These are phyloP conservation scores for Salvia sclarea DNA, from an alignment of 305 asterid species.

Conservation along the genomic window DNA sequence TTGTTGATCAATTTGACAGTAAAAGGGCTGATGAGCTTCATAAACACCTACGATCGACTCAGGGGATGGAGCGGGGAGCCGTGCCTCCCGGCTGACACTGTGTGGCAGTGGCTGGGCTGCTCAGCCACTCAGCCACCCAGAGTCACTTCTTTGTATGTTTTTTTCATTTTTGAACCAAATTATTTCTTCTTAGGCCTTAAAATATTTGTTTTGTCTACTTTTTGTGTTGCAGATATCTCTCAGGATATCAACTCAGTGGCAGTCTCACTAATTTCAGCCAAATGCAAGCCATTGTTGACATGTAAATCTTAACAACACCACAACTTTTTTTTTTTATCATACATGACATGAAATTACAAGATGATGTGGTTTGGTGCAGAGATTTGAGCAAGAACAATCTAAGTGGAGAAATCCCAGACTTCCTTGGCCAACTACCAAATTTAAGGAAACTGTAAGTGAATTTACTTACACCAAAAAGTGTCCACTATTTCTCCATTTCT, in stretches of 20 bases:
- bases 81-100: constrained; percentile 25
- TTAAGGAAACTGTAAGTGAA: constrained; percentile 37
- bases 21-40: constrained; percentile 11
- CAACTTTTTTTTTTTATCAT: background rate
- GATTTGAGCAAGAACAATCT: constrained; percentile 32
- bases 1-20: too few relatives aligned
- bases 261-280: constrained; percentile 32
- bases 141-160: constrained; percentile 24
- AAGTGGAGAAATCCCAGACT: constrained; percentile 40
- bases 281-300: constrained; percentile 39
- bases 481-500: background rate
- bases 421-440: constrained; percentile 42
- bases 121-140: constrained; percentile 23
- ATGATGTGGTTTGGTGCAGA: constrained; percentile 14
- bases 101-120: constrained; percentile 29
- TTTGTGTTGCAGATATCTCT: constrained; percentile 28
- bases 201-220: background rate
- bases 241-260: constrained; percentile 29
- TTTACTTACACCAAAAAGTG: background rate
- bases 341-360: too few relatives aligned
- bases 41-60: constrained; percentile 3
- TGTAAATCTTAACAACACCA: constrained; percentile 6
- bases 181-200: too few relatives aligned
- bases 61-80: constrained; percentile 35
- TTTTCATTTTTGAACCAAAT: too few relatives aligned